Percentiles rank a stretch among this genome's conserved stretches.
Conservation (phyloP, 2,329 filamentous ascomycete genomes). For the Ascochyta rabiei region DNA sequence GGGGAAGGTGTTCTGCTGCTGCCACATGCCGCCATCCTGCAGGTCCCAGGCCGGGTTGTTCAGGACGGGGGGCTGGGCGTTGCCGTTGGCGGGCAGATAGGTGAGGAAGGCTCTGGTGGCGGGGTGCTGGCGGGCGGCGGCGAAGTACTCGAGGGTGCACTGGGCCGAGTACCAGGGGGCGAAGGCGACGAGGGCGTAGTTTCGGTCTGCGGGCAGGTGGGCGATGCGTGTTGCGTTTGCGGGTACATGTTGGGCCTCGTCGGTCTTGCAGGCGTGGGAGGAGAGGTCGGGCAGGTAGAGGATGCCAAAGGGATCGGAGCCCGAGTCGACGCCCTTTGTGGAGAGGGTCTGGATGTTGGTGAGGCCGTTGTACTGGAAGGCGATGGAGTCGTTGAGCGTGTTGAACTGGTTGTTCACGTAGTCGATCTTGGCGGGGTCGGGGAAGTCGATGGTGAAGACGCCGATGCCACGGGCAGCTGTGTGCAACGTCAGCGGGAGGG, state of each 20-base stretch:
- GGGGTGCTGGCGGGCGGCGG: slow-evolving; percentile 62
- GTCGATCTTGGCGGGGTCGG: slow-evolving; percentile 38
- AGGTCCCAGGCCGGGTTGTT: slow-evolving; percentile 73
- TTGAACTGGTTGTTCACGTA: slow-evolving; percentile 40
- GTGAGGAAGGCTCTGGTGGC: slow-evolving; percentile 63
- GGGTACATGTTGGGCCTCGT: slow-evolving; percentile 71
- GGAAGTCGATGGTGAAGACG: slow-evolving; percentile 47
- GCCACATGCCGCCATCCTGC: slow-evolving; percentile 74
- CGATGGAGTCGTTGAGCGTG: slow-evolving; percentile 37
- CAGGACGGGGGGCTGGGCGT: slow-evolving; percentile 67
- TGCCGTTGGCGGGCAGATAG: slow-evolving; percentile 56
- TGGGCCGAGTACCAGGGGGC: slow-evolving; percentile 81
- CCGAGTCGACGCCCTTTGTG: slow-evolving; percentile 65
- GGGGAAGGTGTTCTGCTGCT: slow-evolving; percentile 71
- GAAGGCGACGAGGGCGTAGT: slow-evolving; percentile 78
- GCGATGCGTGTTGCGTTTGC: slow-evolving; percentile 72
- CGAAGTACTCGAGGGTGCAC: slow-evolving; percentile 77
- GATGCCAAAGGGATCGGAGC: slow-evolving; percentile 73
- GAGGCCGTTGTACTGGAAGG: slow-evolving; percentile 48
- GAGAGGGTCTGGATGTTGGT: slow-evolving; percentile 77
- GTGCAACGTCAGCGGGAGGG: slow-evolving; percentile 21
- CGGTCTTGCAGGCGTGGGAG: slow-evolving; percentile 66
- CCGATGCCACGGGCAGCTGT: slow-evolving; percentile 44
- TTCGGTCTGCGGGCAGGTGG: slow-evolving; percentile 67
- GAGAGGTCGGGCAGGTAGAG: slow-evolving; percentile 81